Percentiles rank a stretch among this genome's conserved stretches.
phyloP scores from a whole-genome alignment of 495 filamentous ascomycete genomes.

The Aspergillus wentii region DNA sequence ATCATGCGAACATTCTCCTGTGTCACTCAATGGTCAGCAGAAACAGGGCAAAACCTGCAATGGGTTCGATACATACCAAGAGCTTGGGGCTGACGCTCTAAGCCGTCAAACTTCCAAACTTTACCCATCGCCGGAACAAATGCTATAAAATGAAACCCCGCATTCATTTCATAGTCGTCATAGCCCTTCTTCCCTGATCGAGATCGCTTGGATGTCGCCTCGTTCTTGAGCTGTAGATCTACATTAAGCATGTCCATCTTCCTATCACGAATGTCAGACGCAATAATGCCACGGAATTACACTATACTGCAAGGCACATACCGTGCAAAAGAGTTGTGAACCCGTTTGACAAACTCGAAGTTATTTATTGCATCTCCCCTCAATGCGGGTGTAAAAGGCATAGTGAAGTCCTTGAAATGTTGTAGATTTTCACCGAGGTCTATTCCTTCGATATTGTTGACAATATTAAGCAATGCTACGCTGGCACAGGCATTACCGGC shows the following conservation, averaged over 20 bases:
- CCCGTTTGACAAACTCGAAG: slow-evolving; percentile 69
- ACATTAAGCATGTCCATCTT: slow-evolving; percentile 75
- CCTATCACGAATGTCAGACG: slow-evolving; percentile 22
- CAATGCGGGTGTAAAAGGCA: slow-evolving; percentile 60
- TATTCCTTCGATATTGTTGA: slow-evolving; percentile 71
- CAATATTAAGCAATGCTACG: slow-evolving; percentile 81
- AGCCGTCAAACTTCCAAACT: slow-evolving; percentile 88
- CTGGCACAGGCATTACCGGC: slow-evolving; percentile 81
- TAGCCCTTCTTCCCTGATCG: slow-evolving; percentile 25
- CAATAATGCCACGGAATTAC: too few relatives aligned
- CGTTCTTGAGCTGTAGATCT: slow-evolving; percentile 64
- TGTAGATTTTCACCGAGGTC: slow-evolving; percentile 61
- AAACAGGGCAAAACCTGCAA: too few relatives aligned
- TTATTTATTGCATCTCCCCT: slow-evolving; percentile 70
- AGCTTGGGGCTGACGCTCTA: slow-evolving; percentile 66
- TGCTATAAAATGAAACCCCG: slow-evolving; percentile 81
- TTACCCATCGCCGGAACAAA: slow-evolving; percentile 72
- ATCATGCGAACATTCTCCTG: slow-evolving; percentile 29
- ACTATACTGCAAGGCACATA: slow-evolving; percentile 29
- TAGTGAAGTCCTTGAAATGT: slow-evolving; percentile 67
- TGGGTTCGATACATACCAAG: slow-evolving; percentile 68
- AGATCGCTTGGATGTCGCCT: slow-evolving; percentile 46
- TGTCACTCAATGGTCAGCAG: background rate
- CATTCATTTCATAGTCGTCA: slow-evolving; percentile 42
- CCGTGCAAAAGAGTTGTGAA: slow-evolving; percentile 87